Conservation (phyloP, 176 grass and related monocot genomes). For the Pontederia paniculata region DNA sequence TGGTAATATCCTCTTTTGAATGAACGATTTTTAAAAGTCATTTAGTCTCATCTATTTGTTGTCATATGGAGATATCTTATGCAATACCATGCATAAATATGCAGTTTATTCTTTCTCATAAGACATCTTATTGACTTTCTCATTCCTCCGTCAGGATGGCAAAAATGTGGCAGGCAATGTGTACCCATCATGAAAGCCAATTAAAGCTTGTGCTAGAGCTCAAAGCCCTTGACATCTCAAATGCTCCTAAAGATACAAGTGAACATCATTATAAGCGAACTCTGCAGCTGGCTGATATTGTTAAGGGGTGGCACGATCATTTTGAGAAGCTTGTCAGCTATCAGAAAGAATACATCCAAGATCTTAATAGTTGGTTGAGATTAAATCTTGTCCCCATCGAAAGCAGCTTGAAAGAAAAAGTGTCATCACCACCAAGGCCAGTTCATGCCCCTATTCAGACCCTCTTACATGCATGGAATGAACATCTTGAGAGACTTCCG, state of each 20-base stretch:
- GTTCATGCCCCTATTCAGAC: constrained; percentile 61
- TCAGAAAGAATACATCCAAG: constrained; percentile 75
- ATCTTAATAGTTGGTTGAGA: constrained; percentile 75
- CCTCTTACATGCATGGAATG: constrained; percentile 69
- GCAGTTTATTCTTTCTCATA: background rate
- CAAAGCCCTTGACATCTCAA: constrained; percentile 57
- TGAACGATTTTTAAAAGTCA: too few species aligned
- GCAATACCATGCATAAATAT: too few species aligned
- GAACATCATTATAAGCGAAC: constrained; percentile 68
- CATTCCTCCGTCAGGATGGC: constrained; percentile 43
- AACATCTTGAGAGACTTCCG: constrained; percentile 58
- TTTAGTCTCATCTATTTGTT: too few species aligned
- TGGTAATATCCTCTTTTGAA: too few species aligned
- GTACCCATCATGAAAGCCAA: constrained; percentile 50
- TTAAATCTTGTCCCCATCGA: constrained; percentile 84
- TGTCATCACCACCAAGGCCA: constrained; percentile 64
- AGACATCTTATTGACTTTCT: too few species aligned
- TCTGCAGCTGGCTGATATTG: constrained; percentile 54
- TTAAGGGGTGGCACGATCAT: constrained; percentile 62
- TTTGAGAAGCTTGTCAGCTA: constrained; percentile 51
- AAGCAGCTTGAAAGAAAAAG: constrained; percentile 91
- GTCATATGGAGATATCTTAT: too few species aligned
- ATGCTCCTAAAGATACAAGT: constrained; percentile 65
- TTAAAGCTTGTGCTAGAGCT: constrained; percentile 49
- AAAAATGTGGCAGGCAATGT: constrained; percentile 94